phyloP scores from a whole-genome alignment of 2,329 filamentous ascomycete species.

The Talaromyces sp. region DNA sequence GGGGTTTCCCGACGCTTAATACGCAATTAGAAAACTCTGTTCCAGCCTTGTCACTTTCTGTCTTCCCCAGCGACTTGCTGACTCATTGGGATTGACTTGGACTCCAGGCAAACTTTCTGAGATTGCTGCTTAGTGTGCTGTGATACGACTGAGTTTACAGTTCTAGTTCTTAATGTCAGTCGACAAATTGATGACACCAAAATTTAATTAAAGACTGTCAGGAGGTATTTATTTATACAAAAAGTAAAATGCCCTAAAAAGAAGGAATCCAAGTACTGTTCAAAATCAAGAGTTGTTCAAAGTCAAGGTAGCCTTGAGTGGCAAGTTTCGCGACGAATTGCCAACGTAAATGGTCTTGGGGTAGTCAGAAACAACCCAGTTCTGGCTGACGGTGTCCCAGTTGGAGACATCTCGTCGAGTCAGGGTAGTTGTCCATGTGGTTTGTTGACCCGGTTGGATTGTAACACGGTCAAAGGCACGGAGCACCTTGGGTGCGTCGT shows the following conservation, averaged over 20 bases:
- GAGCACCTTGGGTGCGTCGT: conserved; percentile 61
- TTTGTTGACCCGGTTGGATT: conserved; percentile 63
- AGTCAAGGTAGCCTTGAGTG: conserved; percentile 36
- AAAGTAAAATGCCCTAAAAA: background rate
- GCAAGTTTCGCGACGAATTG: conserved; percentile 52
- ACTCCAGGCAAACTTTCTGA: too few relatives aligned
- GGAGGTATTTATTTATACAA: conserved; percentile 1
- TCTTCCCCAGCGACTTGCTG: too few relatives aligned
- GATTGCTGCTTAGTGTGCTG: too few relatives aligned
- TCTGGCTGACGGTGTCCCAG: conserved; percentile 74
- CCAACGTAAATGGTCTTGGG: conserved; percentile 58
- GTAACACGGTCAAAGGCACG: conserved; percentile 75
- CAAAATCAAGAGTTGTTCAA: conserved; percentile 1
- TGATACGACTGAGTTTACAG: too few relatives aligned
- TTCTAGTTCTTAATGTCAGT: background rate
- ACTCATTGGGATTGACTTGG: too few relatives aligned
- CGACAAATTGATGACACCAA: background rate
- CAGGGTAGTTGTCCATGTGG: conserved; percentile 61
- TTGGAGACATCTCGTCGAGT: conserved; percentile 79
- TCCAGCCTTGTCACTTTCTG: too few relatives aligned
- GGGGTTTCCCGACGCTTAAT: too few relatives aligned
- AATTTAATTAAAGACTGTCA: background rate
- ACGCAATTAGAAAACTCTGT: too few relatives aligned
- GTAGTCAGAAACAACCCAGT: conserved; percentile 66
- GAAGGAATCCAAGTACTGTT: background rate